Evolutionary conservation across 495 filamentous ascomycete species (phyloP).

Genomic region (Tuber calosporum): DNA sequence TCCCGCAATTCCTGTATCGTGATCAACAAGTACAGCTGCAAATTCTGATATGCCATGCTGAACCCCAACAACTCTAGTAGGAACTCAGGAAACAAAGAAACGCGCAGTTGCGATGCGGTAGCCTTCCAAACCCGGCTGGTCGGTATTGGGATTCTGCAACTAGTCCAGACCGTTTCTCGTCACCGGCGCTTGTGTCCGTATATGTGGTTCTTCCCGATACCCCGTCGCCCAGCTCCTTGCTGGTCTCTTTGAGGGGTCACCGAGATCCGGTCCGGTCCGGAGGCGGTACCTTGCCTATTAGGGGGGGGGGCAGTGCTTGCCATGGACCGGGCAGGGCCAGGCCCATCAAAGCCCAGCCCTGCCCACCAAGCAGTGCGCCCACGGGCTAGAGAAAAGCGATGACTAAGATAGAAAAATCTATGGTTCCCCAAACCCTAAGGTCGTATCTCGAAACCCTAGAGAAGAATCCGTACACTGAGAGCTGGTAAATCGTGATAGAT

Average conservation of each 20-base stretch:
- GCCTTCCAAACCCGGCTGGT: constrained; percentile 45
- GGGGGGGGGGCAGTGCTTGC: too few relatives aligned
- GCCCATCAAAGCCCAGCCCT: too few relatives aligned
- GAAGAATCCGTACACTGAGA: too few relatives aligned
- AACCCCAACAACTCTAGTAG: constrained; percentile 51
- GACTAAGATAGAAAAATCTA: too few relatives aligned
- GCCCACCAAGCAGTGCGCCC: too few relatives aligned
- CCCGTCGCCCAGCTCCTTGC: constrained; percentile 51
- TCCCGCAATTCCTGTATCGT: constrained; percentile 47
- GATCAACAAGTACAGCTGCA: constrained; percentile 45
- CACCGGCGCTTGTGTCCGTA: constrained; percentile 28
- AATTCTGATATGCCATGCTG: constrained; percentile 49
- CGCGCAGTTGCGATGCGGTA: constrained; percentile 47
- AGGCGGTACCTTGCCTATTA: too few relatives aligned
- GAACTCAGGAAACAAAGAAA: constrained; percentile 49
- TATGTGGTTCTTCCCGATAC: constrained; percentile 47
- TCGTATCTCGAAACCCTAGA: too few relatives aligned
- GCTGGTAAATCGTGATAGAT: too few relatives aligned
- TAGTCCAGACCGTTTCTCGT: constrained; percentile 42
- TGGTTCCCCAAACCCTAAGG: too few relatives aligned
- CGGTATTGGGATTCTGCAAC: constrained; percentile 40
- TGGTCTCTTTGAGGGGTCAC: constrained; percentile 44
- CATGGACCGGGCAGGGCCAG: too few relatives aligned
- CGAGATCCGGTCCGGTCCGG: constrained; percentile 47
- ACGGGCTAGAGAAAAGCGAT: too few relatives aligned